These are phyloP conservation scores for Malus orientalis DNA, from an alignment of 306 rosid species.

Conservation along the genomic window DNA sequence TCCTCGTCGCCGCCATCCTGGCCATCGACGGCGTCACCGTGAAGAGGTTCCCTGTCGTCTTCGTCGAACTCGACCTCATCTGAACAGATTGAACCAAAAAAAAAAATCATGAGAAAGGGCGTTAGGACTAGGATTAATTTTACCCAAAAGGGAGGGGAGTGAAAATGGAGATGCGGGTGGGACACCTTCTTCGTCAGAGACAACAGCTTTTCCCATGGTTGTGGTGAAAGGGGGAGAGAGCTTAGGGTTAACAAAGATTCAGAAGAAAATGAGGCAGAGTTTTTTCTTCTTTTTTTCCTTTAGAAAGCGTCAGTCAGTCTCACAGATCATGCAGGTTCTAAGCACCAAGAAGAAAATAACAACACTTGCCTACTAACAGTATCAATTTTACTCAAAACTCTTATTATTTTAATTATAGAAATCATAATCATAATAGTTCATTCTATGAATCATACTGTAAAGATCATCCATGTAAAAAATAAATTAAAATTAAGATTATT, in stretches of 20 bases:
- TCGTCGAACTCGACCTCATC: slow-evolving; percentile 72
- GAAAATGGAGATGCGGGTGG: slow-evolving; percentile 7
- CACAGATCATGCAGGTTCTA: too few relatives aligned
- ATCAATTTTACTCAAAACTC: too few relatives aligned
- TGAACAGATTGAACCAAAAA: slow-evolving; percentile 24
- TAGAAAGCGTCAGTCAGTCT: too few relatives aligned
- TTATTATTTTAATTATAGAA: too few relatives aligned
- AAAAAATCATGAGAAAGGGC: not conserved
- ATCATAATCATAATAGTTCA: too few relatives aligned
- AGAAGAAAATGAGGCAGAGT: too few relatives aligned
- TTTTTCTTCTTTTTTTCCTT: too few relatives aligned
- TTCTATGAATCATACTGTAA: too few relatives aligned
- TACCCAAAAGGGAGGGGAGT: not conserved
- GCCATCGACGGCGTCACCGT: slow-evolving; percentile 42
- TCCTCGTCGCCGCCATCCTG: slow-evolving; percentile 65
- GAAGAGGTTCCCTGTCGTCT: slow-evolving; percentile 59
- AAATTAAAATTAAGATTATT: too few relatives aligned
- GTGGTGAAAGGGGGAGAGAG: not conserved
- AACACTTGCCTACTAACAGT: too few relatives aligned
- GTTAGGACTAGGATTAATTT: not conserved
- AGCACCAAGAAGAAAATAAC: too few relatives aligned
- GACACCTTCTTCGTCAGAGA: slow-evolving; percentile 63
- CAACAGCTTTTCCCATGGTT: slow-evolving; percentile 35
- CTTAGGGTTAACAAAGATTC: not conserved
- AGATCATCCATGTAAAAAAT: too few relatives aligned